These are phyloP conservation scores for Alternaria incomplexa DNA, from an alignment of 2,329 filamentous ascomycete genomes.

Conservation along the genomic window DNA sequence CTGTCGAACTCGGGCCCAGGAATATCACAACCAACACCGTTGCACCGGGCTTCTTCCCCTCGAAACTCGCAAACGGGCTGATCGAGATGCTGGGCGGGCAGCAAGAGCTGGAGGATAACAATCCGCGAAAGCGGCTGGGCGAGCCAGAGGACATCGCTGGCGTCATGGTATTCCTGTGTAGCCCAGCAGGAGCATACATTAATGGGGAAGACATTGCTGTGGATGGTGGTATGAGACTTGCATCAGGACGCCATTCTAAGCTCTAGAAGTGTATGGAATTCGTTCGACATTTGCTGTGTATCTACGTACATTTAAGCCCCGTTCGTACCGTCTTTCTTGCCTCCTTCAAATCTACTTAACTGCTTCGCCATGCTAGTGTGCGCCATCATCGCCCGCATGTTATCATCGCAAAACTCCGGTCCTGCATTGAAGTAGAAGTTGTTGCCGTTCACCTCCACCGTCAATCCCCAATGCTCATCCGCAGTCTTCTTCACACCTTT, in stretches of 20 bases:
- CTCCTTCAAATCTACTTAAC: slow-evolving; percentile 32
- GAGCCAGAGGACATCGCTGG: slow-evolving; percentile 47
- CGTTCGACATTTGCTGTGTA: background rate
- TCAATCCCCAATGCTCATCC: slow-evolving; percentile 31
- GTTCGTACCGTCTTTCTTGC: slow-evolving; percentile 6
- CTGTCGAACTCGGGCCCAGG: slow-evolving; percentile 48
- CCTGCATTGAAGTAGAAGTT: slow-evolving; percentile 37
- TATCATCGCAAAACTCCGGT: slow-evolving; percentile 27
- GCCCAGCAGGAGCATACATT: slow-evolving; percentile 36
- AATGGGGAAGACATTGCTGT: slow-evolving; percentile 44
- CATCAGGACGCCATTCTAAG: slow-evolving; percentile 35
- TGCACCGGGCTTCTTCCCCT: slow-evolving; percentile 50
- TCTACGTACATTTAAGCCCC: background rate
- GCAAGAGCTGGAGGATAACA: slow-evolving; percentile 48
- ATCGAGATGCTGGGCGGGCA: slow-evolving; percentile 49
- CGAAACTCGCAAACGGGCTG: slow-evolving; percentile 45
- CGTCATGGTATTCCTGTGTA: slow-evolving; percentile 45
- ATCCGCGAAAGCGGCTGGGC: slow-evolving; percentile 42
- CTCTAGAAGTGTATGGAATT: slow-evolving; percentile 13
- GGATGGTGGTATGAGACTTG: slow-evolving; percentile 39
- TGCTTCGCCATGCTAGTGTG: slow-evolving; percentile 37
- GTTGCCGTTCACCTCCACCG: slow-evolving; percentile 37
- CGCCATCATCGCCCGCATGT: slow-evolving; percentile 40
- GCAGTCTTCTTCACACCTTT: slow-evolving; percentile 27
- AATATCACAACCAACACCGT: slow-evolving; percentile 50